Conservation (phyloP, 768 basidiomycete species). For the Butyriboletus loyo region DNA sequence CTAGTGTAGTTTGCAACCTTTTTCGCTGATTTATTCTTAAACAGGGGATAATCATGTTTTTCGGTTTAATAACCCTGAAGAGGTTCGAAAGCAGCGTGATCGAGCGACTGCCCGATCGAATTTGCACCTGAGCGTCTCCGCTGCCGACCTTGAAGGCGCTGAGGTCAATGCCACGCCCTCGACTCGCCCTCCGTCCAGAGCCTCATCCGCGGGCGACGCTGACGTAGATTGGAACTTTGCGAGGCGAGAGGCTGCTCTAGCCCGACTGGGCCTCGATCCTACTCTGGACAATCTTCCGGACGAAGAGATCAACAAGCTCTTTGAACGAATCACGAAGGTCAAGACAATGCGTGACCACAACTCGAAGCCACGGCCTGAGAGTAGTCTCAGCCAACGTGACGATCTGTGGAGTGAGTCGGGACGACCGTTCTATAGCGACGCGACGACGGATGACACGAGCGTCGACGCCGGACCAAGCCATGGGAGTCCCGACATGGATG, state of each 20-base stretch:
- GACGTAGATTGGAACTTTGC: conserved; percentile 99
- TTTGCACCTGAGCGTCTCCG: conserved; percentile 61
- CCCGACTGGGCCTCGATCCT: conserved; percentile 82
- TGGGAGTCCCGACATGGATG: conserved; percentile 64
- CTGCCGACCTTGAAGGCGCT: conserved; percentile 58
- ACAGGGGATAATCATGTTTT: conserved; percentile 96
- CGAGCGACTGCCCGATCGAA: conserved; percentile 72
- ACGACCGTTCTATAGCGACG: conserved; percentile 74
- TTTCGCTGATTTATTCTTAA: conserved; percentile 5
- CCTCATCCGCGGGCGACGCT: conserved; percentile 58
- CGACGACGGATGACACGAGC: conserved; percentile 85
- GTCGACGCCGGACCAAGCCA: conserved; percentile 61
- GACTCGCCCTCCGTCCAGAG: conserved; percentile 75
- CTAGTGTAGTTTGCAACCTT: background rate
- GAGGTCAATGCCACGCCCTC: conserved; percentile 43
- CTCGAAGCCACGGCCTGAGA: conserved; percentile 81
- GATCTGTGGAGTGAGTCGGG: conserved; percentile 89
- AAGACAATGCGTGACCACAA: conserved; percentile 84
- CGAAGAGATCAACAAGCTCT: conserved; percentile 90
- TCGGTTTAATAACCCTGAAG: conserved; percentile 93
- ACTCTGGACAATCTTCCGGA: conserved; percentile 90
- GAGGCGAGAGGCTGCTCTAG: conserved; percentile 88
- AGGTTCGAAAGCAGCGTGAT: conserved; percentile 88
- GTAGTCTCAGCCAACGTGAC: conserved; percentile 81
- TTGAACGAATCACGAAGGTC: conserved; percentile 91